Evolutionary conservation across 2,329 filamentous ascomycete species (phyloP), one percentile per base, ranked within the genome.

Genomic region (Diplodia sapinea): DNA sequence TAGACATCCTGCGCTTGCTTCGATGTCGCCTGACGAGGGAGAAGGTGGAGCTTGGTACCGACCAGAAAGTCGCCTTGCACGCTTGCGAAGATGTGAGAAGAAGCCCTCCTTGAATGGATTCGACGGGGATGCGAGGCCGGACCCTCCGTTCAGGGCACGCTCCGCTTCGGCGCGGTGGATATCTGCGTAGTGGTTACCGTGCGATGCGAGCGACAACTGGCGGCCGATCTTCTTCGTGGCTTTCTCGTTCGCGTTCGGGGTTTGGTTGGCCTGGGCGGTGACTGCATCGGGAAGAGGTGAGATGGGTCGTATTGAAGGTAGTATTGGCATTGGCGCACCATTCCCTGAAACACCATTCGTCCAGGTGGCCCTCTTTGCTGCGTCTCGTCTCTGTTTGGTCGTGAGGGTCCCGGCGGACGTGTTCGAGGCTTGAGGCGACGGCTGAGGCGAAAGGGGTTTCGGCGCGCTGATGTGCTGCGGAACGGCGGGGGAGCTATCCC

Each of bases 231-330:
- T 99, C 86, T 95, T 96, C 70, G 86, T 85, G 2, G 84, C 84
- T 80, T 92, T 90, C 70, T 91, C 88, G 52, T 90, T 88, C 8
- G 79, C 80, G 38, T 79, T 79, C 20, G 84, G 82, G 52, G 88
- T 86, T 68, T 87, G 89, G 74, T 88, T 94, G 64, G 91, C 94
- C 79, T 97, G 93, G 33, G 94, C 95, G 67, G 89, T 97, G 55
- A 97, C 93, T 63, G 93, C 87, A 79, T 97, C 94, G 6, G 94
- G 95, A n/a, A 98, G 80, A n/a, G 95, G 95, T 47, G 95, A 98
- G 63, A 98, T 94, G 13, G 95, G 94, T 71, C 91, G 88, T 73
- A 98, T 97, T 0, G 94, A 97, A 13, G 95, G 95, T 59, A 99
- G 83, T 70, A 99, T 99, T 9, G 93, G 93, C 87, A 99, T 99